Base-by-base conservation (phyloP, 192 early-diverging fungal species). In the Obelidium mucronatum region DNA sequence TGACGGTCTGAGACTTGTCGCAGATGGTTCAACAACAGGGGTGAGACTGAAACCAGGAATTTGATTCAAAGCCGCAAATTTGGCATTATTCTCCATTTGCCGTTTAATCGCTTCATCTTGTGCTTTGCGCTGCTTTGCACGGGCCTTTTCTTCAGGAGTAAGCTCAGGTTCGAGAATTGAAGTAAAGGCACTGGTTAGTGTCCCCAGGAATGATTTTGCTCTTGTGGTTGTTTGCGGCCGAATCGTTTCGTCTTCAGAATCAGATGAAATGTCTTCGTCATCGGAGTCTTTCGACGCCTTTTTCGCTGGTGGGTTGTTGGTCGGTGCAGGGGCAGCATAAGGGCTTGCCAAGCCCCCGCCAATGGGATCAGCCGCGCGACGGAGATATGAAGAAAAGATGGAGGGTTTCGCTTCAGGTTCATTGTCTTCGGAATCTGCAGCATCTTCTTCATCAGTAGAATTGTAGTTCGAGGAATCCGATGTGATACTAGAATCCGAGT, bases 11-110 rank as follows among this genome's bases (percentile, higher is more conserved):
- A 40, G 36, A 36, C 28, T 13, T 33, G 40, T 39, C 5, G 62
- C 62, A 40, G 31, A 19, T 4, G 62, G 5, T 8, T 40, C 34
- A 8, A 64, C 39, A 19, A 64, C 8, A 8, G 17, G 30, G 11
- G 33, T 60, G 13, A 6, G 11, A 11, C 11, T 11, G 11, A 60
- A 30, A 8, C 62, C 62, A 6, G 62, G 22, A 34, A 64, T 24
- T 3, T 8, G 30, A 6, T 64, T 22, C 15, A 64, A 11, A 36
- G 36, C 62, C 28, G 62, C 62, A 58, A 72, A 72, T 28, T 72
- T 35, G 24, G 37, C 37, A 13, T 72, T 35, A 37, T 72, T 72
- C n/a, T n/a, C 69, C 52, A 72, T 55, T 40, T 72, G 69, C 13
- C 69, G 69, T 17, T 36, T 11, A 11, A 59, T 35, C 6, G 69